Base-by-base conservation (phyloP, 257 asterid species). In the Petrea volubilis region DNA sequence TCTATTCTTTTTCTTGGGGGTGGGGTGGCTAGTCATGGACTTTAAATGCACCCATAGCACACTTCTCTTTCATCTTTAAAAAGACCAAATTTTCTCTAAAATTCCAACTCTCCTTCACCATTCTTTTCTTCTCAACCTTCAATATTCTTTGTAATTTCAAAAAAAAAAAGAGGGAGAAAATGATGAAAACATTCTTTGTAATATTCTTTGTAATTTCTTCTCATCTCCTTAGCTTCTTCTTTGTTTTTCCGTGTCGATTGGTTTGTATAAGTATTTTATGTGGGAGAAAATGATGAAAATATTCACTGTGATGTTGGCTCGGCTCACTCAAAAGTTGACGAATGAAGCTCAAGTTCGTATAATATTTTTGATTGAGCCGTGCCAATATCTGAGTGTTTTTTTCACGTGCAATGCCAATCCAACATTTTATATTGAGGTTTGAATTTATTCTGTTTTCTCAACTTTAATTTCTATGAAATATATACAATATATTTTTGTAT, bases 331-430 rank as follows among this genome's bases (percentile, higher is more conserved):
- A 74, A 84, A n/a, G 57, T 41, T 60, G 5, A 60, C 4, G 27
- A 28, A 23, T 27, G 2, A n/a, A 2, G 14, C 29, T 36, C 17
- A 10, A 15, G 17, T 67, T 67, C 21, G 17, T n/a, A 3, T n/a
- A n/a, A n/a, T n/a, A 38, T 60, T 59, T 74, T 21, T 81, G 91
- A 88, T 83, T 88, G 95, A 84, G 89, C 85, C 90, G 88, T 63
- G 87, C 87, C 93, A 87, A 87, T 83, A 87, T 87, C 88, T 74
- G 60, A 81, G 85, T 75, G 83, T 60, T 68, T 57, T 75, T 77
- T 85, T 83, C 82, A 80, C 57, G 24, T 47, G 28, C 56, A 27
- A 21, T 53, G 7, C 28, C 8, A 44, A 13, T 36, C 9, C 24
- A 36, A 11, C 14, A n/a, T 20, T 24, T 23, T 6, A 29, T 17